A percentile compares a stretch with the other conserved stretches of the same genome.
Evolutionary conservation across 495 filamentous ascomycete species (phyloP).

Genomic region (Paragyromitra xinjiangensis): DNA sequence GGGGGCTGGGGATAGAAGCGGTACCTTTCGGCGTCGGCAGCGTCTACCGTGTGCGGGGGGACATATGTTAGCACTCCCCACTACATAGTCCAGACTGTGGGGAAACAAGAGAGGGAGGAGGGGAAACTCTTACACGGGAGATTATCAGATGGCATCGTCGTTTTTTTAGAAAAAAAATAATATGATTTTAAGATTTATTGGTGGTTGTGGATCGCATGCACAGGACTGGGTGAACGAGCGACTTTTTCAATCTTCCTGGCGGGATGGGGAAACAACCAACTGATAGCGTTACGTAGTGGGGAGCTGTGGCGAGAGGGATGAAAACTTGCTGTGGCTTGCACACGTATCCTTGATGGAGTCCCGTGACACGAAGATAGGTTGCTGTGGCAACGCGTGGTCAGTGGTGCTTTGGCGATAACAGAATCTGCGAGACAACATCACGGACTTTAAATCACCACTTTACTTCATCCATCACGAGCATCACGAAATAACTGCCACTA

Average conservation of each 20-base stretch:
- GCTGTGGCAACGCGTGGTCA: slow-evolving; percentile 32
- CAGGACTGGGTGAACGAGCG: slow-evolving; percentile 15
- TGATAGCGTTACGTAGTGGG: slow-evolving; percentile 33
- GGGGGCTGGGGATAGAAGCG: slow-evolving; percentile 14
- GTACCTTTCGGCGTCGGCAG: slow-evolving; percentile 95
- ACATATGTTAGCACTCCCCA: slow-evolving; percentile 32
- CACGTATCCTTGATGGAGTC: neutral
- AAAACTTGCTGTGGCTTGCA: slow-evolving; percentile 32
- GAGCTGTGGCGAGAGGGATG: slow-evolving; percentile 27
- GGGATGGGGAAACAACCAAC: slow-evolving; percentile 3
- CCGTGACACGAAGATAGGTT: slow-evolving; percentile 15
- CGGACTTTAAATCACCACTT: slow-evolving; percentile 21
- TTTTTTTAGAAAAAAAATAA: neutral
- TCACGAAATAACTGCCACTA: neutral
- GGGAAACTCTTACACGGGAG: slow-evolving; percentile 70
- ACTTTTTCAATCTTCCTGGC: slow-evolving; percentile 20
- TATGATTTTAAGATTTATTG: slow-evolving; percentile 3
- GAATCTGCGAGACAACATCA: slow-evolving; percentile 10
- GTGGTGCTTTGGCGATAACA: neutral
- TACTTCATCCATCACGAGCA: neutral
- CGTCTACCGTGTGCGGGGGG: slow-evolving; percentile 68
- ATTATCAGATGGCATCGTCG: slow-evolving; percentile 58
- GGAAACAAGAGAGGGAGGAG: slow-evolving; percentile 21
- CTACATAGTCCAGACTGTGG: slow-evolving; percentile 13
- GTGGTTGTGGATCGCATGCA: slow-evolving; percentile 20